Conservation (phyloP, 139 green algal genomes). For the Desmodesmus armatus region DNA sequence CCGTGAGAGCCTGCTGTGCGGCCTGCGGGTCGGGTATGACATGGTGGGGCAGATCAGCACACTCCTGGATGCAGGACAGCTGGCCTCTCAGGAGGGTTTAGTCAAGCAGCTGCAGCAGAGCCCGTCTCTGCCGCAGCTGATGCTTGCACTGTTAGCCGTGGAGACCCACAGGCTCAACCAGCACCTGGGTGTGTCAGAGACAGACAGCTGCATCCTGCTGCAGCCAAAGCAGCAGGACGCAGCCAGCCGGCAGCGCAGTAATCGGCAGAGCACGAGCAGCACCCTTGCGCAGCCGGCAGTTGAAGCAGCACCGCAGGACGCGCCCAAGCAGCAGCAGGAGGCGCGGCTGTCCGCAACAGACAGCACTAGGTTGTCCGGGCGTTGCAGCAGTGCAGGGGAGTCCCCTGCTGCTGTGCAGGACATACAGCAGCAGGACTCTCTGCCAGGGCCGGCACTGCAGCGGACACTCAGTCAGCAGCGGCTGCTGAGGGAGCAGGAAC, state of each 20-base stretch:
- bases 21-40: not conserved
- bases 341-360: not conserved
- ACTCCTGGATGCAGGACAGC: not conserved
- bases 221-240: not conserved
- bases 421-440: not conserved
- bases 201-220: not conserved
- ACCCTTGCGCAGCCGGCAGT: no score
- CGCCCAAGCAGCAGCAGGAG: not conserved
- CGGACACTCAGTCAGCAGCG: not conserved
- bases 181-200: not conserved
- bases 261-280: no score
- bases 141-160: conserved; percentile 4
- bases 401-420: not conserved
- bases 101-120: conserved; percentile 16
- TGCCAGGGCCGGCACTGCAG: no score
- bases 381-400: not conserved
- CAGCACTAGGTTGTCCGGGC: not conserved
- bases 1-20: not conserved
- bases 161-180: not conserved
- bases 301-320: no score
- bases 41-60: conserved; percentile 12
- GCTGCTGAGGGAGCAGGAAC: not conserved
- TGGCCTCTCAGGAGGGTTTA: not conserved
- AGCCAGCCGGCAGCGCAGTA: no score
- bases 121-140: conserved; percentile 13